These are phyloP conservation scores for Physcomitrium patens DNA, from an alignment of 225 moss, liverwort and hornwort genomes.

Conservation along the genomic window DNA sequence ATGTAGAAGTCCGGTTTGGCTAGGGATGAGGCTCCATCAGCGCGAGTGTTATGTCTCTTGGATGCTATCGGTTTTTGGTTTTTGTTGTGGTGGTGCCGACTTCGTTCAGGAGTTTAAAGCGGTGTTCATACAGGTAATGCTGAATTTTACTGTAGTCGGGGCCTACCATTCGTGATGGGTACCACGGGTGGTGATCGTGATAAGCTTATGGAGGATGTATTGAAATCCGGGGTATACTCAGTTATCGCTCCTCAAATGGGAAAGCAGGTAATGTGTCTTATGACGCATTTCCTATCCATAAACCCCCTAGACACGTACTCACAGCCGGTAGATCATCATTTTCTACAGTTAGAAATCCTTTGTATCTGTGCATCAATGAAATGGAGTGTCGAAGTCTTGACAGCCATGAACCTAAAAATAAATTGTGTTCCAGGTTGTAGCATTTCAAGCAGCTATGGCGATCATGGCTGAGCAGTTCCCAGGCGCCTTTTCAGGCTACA, in stretches of 20 bases:
- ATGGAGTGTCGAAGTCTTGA: background rate
- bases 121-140: constrained; percentile 72
- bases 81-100: background rate
- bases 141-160: constrained; percentile 82
- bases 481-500: constrained; percentile 93
- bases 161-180: constrained; percentile 92
- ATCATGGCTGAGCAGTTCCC: constrained; percentile 93
- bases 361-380: background rate
- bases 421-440: constrained; percentile 69
- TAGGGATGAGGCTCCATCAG: background rate
- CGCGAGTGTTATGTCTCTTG: background rate
- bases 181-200: constrained; percentile 92
- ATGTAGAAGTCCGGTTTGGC: background rate
- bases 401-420: constrained; percentile 4
- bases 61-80: background rate
- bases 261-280: constrained; percentile 66
- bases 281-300: background rate
- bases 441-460: constrained; percentile 92
- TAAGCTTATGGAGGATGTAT: constrained; percentile 71
- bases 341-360: background rate
- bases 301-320: background rate
- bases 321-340: background rate
- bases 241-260: constrained; percentile 99
- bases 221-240: constrained; percentile 69
- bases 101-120: constrained; percentile 25